Base-by-base conservation (phyloP, 495 filamentous ascomycete species). In the Neurospora sp. region DNA sequence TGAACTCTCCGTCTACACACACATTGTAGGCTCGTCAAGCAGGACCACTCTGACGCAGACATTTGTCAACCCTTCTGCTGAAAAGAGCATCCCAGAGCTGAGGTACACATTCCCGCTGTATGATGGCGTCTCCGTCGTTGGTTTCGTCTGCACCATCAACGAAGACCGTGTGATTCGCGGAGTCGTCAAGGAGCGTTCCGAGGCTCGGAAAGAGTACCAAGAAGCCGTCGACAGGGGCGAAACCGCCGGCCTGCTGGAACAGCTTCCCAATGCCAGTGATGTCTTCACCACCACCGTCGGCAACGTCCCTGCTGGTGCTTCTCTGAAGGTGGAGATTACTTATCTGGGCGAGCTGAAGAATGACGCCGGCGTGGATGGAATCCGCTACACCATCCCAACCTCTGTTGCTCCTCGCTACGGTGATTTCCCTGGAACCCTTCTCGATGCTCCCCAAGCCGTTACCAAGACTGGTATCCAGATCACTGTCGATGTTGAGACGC, bases 331-430 rank as follows among this genome's bases (percentile, higher is more conserved):
- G 14, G 84, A 87, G 39, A 87, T 92, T 72, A 87, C 85, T 4
- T 91, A 92, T 75, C 78, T 91, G 3, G 88, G 88, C 16, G 90
- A 93, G 76, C 80, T 93, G 73, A 91, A 91, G 77, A 86, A 91
- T 75, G 89, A 91, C 76, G 82, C 84, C 68, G 88, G 88, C 69
- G 81, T 83, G 2, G 86, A 92, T 77, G 89, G 89, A 16, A 85
- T 88, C 61, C 85, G 89, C 12, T 90, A 90, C 75, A 92, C 87
- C 22, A 82, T 92, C 22, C 91, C 91, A 1, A 89, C 88, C 0
- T 79, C 73, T 65, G 89, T 92, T 73, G 86, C 86, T 2, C 90
- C 89, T 8, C 83, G 89, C 16, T 93, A 91, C 76, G 90, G 90
- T 22, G 40, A n/a, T 12, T 81, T 80, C 59, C 84, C 87, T 10